These are phyloP conservation scores for Ilyonectria mors-panacis DNA, from an alignment of 2,329 filamentous ascomycete species.

Conservation along the genomic window DNA sequence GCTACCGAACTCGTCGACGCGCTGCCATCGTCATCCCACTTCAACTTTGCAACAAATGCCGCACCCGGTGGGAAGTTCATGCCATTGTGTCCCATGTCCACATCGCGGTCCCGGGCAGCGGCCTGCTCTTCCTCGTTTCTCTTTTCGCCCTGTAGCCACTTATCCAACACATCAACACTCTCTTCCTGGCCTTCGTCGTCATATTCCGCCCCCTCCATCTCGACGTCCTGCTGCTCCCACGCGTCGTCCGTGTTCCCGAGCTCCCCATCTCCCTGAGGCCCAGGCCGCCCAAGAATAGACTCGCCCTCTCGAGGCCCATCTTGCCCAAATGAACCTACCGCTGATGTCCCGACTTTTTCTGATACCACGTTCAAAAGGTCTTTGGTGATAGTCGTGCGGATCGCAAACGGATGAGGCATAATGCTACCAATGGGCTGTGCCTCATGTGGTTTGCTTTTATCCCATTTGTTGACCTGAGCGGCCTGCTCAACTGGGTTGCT, in stretches of 20 bases:
- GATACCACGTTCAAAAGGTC: constrained; percentile 32
- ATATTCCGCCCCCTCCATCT: neutral
- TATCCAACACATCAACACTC: neutral
- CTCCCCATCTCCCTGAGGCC: constrained; percentile 11
- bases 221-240: constrained; percentile 26
- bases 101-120: neutral
- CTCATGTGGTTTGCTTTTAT: neutral
- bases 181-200: neutral
- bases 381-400: constrained; percentile 35
- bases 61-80: neutral
- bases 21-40: constrained; percentile 10
- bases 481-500: constrained; percentile 21
- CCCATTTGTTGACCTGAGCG: constrained; percentile 18
- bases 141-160: neutral
- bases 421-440: constrained; percentile 29
- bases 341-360: neutral
- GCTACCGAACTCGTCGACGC: constrained; percentile 20
- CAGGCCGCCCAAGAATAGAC: neutral
- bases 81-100: neutral
- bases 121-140: neutral
- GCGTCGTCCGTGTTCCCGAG: constrained; percentile 29
- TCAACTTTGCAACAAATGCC: neutral
- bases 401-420: constrained; percentile 41
- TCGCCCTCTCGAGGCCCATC: constrained; percentile 26
- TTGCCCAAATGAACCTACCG: constrained; percentile 24